phyloP scores from a whole-genome alignment of 2,329 filamentous ascomycete genomes.

The Xylaria sp. region DNA sequence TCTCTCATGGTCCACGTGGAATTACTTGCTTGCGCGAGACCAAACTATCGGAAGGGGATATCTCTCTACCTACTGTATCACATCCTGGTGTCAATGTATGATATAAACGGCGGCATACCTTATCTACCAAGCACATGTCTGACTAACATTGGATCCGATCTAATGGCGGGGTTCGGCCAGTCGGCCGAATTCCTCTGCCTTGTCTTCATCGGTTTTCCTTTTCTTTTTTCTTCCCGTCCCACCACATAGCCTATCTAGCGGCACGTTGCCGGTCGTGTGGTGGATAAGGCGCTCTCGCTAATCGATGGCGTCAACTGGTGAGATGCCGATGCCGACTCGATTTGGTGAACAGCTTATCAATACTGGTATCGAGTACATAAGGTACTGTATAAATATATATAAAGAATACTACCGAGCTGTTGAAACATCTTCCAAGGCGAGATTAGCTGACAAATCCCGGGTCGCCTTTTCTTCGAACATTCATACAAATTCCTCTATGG shows the following conservation, averaged over 20 bases:
- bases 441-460: conserved; percentile 15
- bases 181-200: conserved; percentile 1
- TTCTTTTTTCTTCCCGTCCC: not conserved
- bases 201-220: not conserved
- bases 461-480: not conserved
- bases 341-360: conserved; percentile 20
- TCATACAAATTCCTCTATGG: not conserved
- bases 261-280: conserved; percentile 33
- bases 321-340: conserved; percentile 21
- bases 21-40: too few relatives aligned
- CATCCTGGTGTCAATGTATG: too few relatives aligned
- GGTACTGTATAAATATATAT: conserved; percentile 5
- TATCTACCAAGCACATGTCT: not conserved
- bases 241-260: not conserved
- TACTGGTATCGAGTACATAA: conserved; percentile 4
- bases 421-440: conserved; percentile 12
- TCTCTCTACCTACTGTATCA: too few relatives aligned
- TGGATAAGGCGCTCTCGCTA: conserved; percentile 27
- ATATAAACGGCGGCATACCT: too few relatives aligned
- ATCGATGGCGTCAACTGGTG: conserved; percentile 36
- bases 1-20: too few relatives aligned
- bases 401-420: not conserved
- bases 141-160: not conserved
- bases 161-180: conserved; percentile 12
- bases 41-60: too few relatives aligned